These are phyloP conservation scores for Verticillium albo-atrum DNA, from an alignment of 2,329 filamentous ascomycete genomes.

Conservation along the genomic window DNA sequence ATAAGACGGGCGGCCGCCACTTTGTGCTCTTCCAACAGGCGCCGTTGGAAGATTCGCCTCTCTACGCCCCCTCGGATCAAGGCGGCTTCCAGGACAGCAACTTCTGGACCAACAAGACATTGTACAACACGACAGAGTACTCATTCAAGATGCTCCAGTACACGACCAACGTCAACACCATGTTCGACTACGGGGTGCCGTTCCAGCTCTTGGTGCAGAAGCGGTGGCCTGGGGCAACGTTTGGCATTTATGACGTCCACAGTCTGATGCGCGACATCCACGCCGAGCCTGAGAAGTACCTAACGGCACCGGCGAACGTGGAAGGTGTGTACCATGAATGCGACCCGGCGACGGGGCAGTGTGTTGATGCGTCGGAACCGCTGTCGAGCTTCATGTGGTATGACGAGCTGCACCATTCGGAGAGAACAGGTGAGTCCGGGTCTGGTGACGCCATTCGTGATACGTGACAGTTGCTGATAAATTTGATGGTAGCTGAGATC, in stretches of 20 bases:
- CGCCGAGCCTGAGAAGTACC: slow-evolving; percentile 52
- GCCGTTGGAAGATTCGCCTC: slow-evolving; percentile 62
- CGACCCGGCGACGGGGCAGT: slow-evolving; percentile 21
- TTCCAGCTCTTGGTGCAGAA: slow-evolving; percentile 36
- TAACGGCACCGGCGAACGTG: slow-evolving; percentile 60
- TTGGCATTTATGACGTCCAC: slow-evolving; percentile 67
- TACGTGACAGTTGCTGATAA: slow-evolving; percentile 14
- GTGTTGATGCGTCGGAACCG: slow-evolving; percentile 31
- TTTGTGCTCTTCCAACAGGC: slow-evolving; percentile 69
- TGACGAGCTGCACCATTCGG: slow-evolving; percentile 68
- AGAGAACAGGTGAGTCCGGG: slow-evolving; percentile 53
- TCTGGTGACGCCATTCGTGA: background rate
- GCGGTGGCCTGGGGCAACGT: slow-evolving; percentile 52
- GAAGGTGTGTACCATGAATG: slow-evolving; percentile 56
- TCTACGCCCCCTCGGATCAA: slow-evolving; percentile 51
- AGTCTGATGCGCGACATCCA: slow-evolving; percentile 61
- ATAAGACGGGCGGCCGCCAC: slow-evolving; percentile 60
- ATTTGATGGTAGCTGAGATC: slow-evolving; percentile 18
- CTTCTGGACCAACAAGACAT: slow-evolving; percentile 42
- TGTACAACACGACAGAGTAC: slow-evolving; percentile 42
- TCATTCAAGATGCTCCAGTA: slow-evolving; percentile 41
- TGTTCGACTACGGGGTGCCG: slow-evolving; percentile 45
- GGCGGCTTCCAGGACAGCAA: slow-evolving; percentile 36
- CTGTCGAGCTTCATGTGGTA: slow-evolving; percentile 65
- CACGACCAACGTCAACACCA: slow-evolving; percentile 42